Base-by-base conservation (phyloP, 176 grass and related monocot species). In the Triticum monococcum region DNA sequence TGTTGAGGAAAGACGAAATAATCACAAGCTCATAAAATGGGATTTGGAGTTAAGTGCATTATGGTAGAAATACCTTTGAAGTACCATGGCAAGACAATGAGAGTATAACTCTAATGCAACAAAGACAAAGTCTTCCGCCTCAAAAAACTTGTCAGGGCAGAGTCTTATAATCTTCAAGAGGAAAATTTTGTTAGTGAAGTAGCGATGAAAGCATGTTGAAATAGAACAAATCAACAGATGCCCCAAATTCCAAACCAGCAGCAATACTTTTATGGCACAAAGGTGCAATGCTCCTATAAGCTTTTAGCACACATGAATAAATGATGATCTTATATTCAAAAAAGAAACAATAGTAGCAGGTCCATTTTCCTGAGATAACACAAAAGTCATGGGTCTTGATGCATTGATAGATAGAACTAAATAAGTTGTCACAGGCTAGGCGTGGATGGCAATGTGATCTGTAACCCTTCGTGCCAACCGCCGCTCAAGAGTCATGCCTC, bases 91-190 rank as follows among this genome's bases (percentile, higher is more conserved):
- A 65, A 98, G 89, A 82, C 83, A 92, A 69, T 61, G 81, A 90
- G 94, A 86, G 80, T 73, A 90, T 31, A 98, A 84, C 86, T 94
- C 92, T 77, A 91, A 90, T 80, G 87, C 82, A 91, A 85, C 63
- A 81, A 86, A 74, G 78, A 87, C 67, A 35, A 98, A 98, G n/a
- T 76, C 70, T 45, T 96, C 92, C n/a, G 84, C 79, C 84, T 94
- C 88, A 92, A 94, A 89, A 79, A 90, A 96, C 23, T 68, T 87
- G 77, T 96, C 90, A 79, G 97, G 97, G 79, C 94, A 98, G 8
- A 85, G 52, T 83, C 91, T 86, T 41, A 94, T 86, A 83, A 98
- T 88, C 97, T 98, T 85, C 85, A 84, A 10, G 35, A 90, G 31
- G 61, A 87, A 82, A 77, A 28, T 83, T 41, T 38, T 81, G 60